These are phyloP conservation scores for Colletotrichum simmondsii DNA, from an alignment of 2,329 filamentous ascomycete genomes.

Conservation along the genomic window DNA sequence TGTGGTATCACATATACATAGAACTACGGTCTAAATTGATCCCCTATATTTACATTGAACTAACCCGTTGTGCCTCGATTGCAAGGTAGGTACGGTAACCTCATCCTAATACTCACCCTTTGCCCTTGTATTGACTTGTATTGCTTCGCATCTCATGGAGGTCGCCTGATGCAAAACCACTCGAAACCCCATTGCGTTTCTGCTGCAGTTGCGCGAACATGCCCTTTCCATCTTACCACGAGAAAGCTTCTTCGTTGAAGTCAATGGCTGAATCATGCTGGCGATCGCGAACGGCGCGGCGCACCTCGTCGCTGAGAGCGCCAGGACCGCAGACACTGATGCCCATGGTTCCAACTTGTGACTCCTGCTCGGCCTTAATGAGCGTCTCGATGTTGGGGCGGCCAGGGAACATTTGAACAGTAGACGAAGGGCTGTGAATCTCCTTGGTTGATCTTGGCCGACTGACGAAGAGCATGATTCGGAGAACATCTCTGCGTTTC, in stretches of 20 bases:
- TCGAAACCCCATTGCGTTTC: neutral
- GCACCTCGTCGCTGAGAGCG: conserved; percentile 79
- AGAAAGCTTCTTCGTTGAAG: conserved; percentile 84
- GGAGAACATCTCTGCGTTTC: conserved; percentile 76
- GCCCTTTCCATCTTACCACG: conserved; percentile 53
- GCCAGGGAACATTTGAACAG: conserved; percentile 87
- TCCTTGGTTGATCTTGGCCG: conserved; percentile 81
- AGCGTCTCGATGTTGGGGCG: conserved; percentile 80
- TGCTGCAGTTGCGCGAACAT: neutral
- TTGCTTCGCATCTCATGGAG: neutral
- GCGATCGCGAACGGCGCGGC: conserved; percentile 72
- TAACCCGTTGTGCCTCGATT: neutral
- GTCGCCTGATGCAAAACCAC: neutral
- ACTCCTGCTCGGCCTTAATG: conserved; percentile 78
- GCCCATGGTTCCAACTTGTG: conserved; percentile 78
- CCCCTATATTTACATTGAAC: conserved; percentile 24
- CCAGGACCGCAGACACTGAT: conserved; percentile 82
- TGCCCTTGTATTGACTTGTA: neutral
- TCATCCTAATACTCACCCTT: neutral
- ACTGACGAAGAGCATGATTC: conserved; percentile 83
- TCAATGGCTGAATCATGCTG: conserved; percentile 76
- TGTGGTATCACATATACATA: neutral
- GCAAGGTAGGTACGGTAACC: neutral
- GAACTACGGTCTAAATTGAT: neutral
- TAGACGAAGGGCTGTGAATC: conserved; percentile 80